Evolutionary conservation across 73 alveolate species (phyloP), one percentile per base, ranked within the genome.

Genomic region (Stentor roeselii): DNA sequence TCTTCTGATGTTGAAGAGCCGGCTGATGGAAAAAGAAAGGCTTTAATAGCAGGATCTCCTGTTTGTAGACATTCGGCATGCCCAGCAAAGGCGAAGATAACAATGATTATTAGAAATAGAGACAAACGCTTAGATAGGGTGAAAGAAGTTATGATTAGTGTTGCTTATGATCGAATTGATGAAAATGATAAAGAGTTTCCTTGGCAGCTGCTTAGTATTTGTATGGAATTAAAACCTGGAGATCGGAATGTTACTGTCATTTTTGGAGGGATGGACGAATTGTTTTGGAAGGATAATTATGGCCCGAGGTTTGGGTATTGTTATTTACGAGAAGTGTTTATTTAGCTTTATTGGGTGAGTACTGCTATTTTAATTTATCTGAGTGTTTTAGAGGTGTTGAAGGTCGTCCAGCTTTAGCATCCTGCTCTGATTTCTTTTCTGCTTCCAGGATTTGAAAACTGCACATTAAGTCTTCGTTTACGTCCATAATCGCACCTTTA

Each of bases 401-500:
- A n/a, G n/a, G n/a, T n/a, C n/a, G n/a, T n/a, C n/a, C n/a, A n/a
- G n/a, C n/a, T n/a, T n/a, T n/a, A n/a, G n/a, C n/a, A n/a, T n/a
- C n/a, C n/a, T n/a, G n/a, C n/a, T n/a, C n/a, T n/a, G n/a, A n/a
- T n/a, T 92, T 93, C 75, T 91, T 95, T 37, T 92, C 88, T 3
- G 99, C 98, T 83, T 96, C 95, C 75, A 96, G 91, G 60, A 96
- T 96, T 86, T 96, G 89, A 89, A 96, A 96, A 60, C 94, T 84
- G 88, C 98, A 96, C 95, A 93, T 96, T 58, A 96, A 88, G 59
- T 97, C 92, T 78, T 94, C 99, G 80, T 91, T 97, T 6, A 96
- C 98, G 61, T 94, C 83, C 99, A 96, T 96, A 92, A 96, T 90
- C 14, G 99, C 98, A 3, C 99, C n/a, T n/a, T 96, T 90, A 76